Conservation (phyloP, 176 grass and related monocot genomes). For the Thinopyrum elongatum region DNA sequence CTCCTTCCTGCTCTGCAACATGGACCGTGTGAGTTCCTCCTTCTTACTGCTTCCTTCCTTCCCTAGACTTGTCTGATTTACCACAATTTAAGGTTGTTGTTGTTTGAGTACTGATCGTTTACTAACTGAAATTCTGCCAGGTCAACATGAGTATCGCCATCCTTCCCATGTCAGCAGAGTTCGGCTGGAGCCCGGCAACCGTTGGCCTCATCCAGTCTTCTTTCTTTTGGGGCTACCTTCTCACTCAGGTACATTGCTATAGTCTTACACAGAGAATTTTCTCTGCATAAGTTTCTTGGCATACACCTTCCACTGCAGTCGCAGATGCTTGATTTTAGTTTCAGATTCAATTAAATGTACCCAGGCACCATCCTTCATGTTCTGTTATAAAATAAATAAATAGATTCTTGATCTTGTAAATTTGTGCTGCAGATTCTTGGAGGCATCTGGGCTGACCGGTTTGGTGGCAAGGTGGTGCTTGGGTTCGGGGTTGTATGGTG, state of each 20-base stretch:
- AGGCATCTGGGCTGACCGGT: slow-evolving; percentile 93
- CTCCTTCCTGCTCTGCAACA: slow-evolving; percentile 92
- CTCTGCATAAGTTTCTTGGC: neutral
- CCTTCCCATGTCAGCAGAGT: slow-evolving; percentile 90
- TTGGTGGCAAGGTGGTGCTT: slow-evolving; percentile 87
- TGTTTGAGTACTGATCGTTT: neutral
- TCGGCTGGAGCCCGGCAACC: slow-evolving; percentile 81
- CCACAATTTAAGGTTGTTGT: neutral
- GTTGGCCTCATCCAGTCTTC: slow-evolving; percentile 96
- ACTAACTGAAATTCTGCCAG: slow-evolving; percentile 36
- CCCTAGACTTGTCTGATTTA: neutral
- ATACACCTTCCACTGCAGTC: neutral
- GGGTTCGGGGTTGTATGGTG: slow-evolving; percentile 97
- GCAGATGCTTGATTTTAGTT: neutral
- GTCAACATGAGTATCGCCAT: slow-evolving; percentile 99
- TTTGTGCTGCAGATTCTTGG: slow-evolving; percentile 69
- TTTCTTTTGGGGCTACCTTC: slow-evolving; percentile 99
- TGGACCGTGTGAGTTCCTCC: slow-evolving; percentile 79
- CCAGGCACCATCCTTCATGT: neutral
- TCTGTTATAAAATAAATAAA: neutral
- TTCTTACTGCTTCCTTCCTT: neutral
- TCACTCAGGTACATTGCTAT: slow-evolving; percentile 73
- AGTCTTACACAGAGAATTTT: neutral
- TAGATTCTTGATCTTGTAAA: neutral
- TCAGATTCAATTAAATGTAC: neutral